phyloP scores from a whole-genome alignment of 352 stramenopile species.

The Pilasporangium apinafurcum region DNA sequence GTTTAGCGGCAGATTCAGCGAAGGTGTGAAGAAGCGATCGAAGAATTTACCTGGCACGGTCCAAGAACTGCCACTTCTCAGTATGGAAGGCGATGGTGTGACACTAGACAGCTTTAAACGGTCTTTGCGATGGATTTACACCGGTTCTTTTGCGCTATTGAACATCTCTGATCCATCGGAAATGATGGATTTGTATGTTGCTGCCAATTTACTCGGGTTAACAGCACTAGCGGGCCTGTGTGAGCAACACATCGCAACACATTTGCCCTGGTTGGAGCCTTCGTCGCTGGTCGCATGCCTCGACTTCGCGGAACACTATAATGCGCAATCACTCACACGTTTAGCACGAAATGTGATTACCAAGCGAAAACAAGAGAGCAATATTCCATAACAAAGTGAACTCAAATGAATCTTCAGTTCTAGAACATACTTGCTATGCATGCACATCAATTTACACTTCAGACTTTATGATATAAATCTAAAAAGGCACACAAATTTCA shows the following conservation, averaged over 20 bases:
- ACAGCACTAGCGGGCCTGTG: slow-evolving; percentile 45
- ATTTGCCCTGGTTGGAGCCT: slow-evolving; percentile 35
- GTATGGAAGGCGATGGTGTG: slow-evolving; percentile 69
- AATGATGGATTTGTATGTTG: slow-evolving; percentile 72
- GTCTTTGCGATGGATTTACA: slow-evolving; percentile 68
- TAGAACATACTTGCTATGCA: too few relatives aligned
- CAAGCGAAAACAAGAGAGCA: too few relatives aligned
- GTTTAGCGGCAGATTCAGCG: slow-evolving; percentile 75
- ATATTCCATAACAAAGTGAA: too few relatives aligned
- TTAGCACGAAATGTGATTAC: too few relatives aligned
- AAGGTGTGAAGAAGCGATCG: slow-evolving; percentile 24
- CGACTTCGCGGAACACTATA: slow-evolving; percentile 59
- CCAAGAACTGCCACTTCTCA: slow-evolving; percentile 55
- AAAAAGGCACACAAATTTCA: too few relatives aligned
- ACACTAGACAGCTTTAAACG: slow-evolving; percentile 55
- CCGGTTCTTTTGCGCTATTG: slow-evolving; percentile 42
- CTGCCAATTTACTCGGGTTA: slow-evolving; percentile 45
- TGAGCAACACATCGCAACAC: slow-evolving; percentile 45
- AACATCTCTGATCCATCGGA: slow-evolving; percentile 41
- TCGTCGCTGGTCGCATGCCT: slow-evolving; percentile 48
- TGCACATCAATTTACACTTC: too few relatives aligned
- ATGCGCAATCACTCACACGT: too few relatives aligned
- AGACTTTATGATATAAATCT: too few relatives aligned
- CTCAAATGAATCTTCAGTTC: too few relatives aligned
- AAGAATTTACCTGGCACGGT: not conserved